Evolutionary conservation across 805 yeast species (phyloP), one percentile per base, ranked within the genome.

Genomic region (Cyberlindnera samutprakarnensis): DNA sequence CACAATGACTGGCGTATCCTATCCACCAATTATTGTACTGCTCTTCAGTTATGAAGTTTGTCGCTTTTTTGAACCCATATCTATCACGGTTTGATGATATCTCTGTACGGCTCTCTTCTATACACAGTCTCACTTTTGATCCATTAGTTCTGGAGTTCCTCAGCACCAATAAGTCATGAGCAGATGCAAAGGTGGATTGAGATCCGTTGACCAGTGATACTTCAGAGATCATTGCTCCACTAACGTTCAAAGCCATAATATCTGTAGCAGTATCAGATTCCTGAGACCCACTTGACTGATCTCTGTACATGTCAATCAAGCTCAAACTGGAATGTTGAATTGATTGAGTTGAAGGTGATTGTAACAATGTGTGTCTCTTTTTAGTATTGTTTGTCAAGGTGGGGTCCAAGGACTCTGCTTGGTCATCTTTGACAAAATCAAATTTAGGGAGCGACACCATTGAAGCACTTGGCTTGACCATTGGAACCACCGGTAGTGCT

Each of bases 11-110:
- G 10, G 78, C 64, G 56, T 90, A 88, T 8, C 63, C 68, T 3
- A 40, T 37, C 74, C 85, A 81, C 96, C 97, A 90, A 7, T 47
- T 52, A 52, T 87, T 75, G 51, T 84, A 86, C 26, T 72, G 72
- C 15, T 59, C 57, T 31, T 59, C 64, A 8, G 80, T 44, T 16
- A 81, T 62, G 43, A 64, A 72, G 26, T 61, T 57, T 14, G 73
- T 71, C 14, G 67, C 66, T 51, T 85, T 88, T 43, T 75, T 77
- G 62, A 90, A 90, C 2, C 98, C 98, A 53, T 90, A 90, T 30
- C 90, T 58, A 53, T 90, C 97, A 35, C 74, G 34, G 14, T 28
- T 18, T 9, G 41, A 38, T 11, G 32, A 28, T 14, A 38, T 25
- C 6, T 28, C 20, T 11, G 42, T 39, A n/a, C 32, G 26, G 21